These are phyloP conservation scores for Microcos paniculata DNA, from an alignment of 345 rosid genomes.

Conservation along the genomic window DNA sequence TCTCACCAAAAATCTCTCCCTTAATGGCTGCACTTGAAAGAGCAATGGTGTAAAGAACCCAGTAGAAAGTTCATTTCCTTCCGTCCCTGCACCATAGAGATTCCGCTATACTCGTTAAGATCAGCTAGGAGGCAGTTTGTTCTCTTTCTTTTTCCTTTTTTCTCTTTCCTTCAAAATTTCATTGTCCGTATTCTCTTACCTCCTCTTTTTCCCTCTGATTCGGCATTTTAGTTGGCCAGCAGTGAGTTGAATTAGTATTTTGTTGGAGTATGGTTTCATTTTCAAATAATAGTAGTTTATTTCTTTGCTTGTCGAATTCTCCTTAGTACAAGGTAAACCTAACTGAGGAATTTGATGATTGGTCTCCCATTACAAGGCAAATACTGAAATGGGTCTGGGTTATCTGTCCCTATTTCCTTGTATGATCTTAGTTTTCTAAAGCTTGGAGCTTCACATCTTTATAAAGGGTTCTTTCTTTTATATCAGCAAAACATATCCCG, in stretches of 20 bases:
- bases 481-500: too few relatives aligned
- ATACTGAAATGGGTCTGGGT: too few relatives aligned
- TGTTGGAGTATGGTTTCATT: too few relatives aligned
- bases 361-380: too few relatives aligned
- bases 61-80: slow-evolving; percentile 13
- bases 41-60: slow-evolving; percentile 26
- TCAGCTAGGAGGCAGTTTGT: neutral
- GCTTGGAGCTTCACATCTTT: too few relatives aligned
- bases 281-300: too few relatives aligned
- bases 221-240: neutral
- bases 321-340: too few relatives aligned
- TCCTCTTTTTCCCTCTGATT: neutral
- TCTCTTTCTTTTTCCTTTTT: neutral
- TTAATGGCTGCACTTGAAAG: slow-evolving; percentile 33
- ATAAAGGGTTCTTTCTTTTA: too few relatives aligned
- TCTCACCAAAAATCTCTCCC: slow-evolving; percentile 57
- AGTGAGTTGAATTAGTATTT: neutral
- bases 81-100: slow-evolving; percentile 25
- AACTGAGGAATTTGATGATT: too few relatives aligned
- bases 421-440: too few relatives aligned
- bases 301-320: too few relatives aligned
- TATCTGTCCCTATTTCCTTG: too few relatives aligned
- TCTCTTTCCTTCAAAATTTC: neutral
- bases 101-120: neutral
- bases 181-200: neutral